phyloP scores from a whole-genome alignment of 768 basidiomycete genomes.

The Cytidiella melzeri region DNA sequence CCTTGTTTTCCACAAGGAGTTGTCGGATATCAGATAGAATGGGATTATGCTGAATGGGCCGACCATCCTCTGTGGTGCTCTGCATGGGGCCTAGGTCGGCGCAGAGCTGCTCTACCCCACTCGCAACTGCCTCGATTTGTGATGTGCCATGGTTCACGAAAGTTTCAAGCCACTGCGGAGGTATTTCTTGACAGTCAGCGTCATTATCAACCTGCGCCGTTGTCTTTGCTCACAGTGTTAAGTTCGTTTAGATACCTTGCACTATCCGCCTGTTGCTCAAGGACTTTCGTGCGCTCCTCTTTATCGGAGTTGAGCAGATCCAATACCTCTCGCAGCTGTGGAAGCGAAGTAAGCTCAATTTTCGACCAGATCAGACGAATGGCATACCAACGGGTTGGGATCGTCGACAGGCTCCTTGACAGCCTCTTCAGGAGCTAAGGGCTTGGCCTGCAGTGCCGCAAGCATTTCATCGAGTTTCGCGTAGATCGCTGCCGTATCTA shows the following conservation, averaged over 20 bases:
- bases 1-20: constrained; percentile 29
- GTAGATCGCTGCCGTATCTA: constrained; percentile 26
- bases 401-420: too few species aligned
- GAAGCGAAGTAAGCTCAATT: not conserved
- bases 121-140: constrained; percentile 59
- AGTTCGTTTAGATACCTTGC: constrained; percentile 76
- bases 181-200: constrained; percentile 2
- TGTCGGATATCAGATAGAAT: constrained; percentile 31
- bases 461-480: constrained; percentile 34
- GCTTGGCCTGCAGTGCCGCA: constrained; percentile 16
- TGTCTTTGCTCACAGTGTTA: constrained; percentile 45
- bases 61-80: constrained; percentile 17
- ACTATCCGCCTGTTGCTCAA: constrained; percentile 68
- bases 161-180: constrained; percentile 68
- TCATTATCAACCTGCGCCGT: not conserved
- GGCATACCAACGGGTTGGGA: too few species aligned
- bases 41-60: constrained; percentile 16
- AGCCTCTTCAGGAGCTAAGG: not conserved
- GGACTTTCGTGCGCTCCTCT: constrained; percentile 40
- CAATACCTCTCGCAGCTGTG: constrained; percentile 41
- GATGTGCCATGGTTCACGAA: constrained; percentile 75
- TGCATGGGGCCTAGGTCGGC: constrained; percentile 38
- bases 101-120: constrained; percentile 55
- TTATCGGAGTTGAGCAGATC: constrained; percentile 42
- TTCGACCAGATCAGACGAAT: too few species aligned